Percentiles rank a stretch among this genome's conserved stretches.
These are phyloP conservation scores for Kodamaea fungicola DNA, from an alignment of 1,139 yeast genomes.

Conservation along the genomic window DNA sequence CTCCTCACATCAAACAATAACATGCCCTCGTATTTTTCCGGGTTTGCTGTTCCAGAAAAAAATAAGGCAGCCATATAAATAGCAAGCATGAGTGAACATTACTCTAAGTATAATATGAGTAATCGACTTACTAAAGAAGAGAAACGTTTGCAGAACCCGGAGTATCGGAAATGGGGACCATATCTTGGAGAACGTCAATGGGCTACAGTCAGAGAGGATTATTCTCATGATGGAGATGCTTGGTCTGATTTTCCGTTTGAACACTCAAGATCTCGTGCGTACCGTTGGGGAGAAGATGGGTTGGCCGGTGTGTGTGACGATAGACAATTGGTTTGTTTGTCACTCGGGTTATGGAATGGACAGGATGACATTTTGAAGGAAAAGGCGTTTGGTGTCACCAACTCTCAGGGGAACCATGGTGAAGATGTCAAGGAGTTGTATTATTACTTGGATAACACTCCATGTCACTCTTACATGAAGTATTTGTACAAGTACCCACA, in stretches of 20 bases:
- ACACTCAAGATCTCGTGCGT: constrained; percentile 77
- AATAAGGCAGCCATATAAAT: background rate
- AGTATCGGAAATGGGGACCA: constrained; percentile 77
- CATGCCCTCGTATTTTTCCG: background rate
- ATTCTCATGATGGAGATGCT: constrained; percentile 83
- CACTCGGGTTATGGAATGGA: constrained; percentile 91
- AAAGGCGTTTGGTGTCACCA: constrained; percentile 84
- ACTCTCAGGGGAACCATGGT: constrained; percentile 94
- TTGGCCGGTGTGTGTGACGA: constrained; percentile 88
- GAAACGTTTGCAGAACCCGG: constrained; percentile 59
- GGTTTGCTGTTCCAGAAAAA: background rate
- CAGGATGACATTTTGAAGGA: constrained; percentile 85
- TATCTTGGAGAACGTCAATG: constrained; percentile 89
- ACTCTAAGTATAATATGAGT: constrained; percentile 3
- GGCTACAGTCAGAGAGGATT: constrained; percentile 95
- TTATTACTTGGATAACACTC: constrained; percentile 86
- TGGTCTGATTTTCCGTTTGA: constrained; percentile 92
- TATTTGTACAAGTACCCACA: constrained; percentile 92
- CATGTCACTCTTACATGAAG: constrained; percentile 92
- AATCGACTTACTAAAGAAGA: constrained; percentile 55
- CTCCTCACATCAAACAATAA: no score
- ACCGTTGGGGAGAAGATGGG: constrained; percentile 98
- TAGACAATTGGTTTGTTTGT: constrained; percentile 72
- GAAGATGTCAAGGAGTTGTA: constrained; percentile 87
- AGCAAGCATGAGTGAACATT: constrained; percentile 1